phyloP scores from a whole-genome alignment of 768 basidiomycete species.

The Leucocoprinus sp. region DNA sequence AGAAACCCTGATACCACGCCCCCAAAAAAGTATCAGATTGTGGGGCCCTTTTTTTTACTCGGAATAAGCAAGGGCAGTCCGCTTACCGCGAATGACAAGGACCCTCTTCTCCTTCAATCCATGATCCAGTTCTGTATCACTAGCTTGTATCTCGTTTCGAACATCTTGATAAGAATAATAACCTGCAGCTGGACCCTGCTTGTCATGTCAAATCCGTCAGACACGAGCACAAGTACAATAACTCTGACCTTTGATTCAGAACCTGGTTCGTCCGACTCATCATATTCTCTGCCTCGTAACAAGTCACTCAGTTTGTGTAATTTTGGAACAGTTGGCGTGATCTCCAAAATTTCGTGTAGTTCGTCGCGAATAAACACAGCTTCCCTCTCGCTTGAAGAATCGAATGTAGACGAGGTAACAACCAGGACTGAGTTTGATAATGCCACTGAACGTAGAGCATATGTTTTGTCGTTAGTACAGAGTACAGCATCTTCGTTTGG shows the following conservation, averaged over 20 bases:
- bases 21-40: not conserved
- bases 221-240: constrained; percentile 11
- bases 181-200: constrained; percentile 1
- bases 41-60: not conserved
- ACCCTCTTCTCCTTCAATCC: constrained; percentile 66
- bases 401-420: constrained; percentile 42
- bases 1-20: constrained; percentile 44
- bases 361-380: constrained; percentile 69
- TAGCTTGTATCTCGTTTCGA: constrained; percentile 65
- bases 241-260: constrained; percentile 15
- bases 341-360: constrained; percentile 77
- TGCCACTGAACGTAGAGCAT: constrained; percentile 72
- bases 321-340: constrained; percentile 69
- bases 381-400: constrained; percentile 22
- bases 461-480: constrained; percentile 79
- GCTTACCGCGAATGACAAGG: constrained; percentile 60
- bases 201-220: not conserved
- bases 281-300: constrained; percentile 61
- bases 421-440: constrained; percentile 85
- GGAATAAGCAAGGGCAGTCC: not conserved
- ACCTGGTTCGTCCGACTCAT: constrained; percentile 62
- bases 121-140: constrained; percentile 59
- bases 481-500: constrained; percentile 81
- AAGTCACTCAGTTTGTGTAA: constrained; percentile 56
- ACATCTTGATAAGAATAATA: constrained; percentile 54